These are phyloP conservation scores for Penicillium alfredii DNA, from an alignment of 495 filamentous ascomycete genomes.

Conservation along the genomic window DNA sequence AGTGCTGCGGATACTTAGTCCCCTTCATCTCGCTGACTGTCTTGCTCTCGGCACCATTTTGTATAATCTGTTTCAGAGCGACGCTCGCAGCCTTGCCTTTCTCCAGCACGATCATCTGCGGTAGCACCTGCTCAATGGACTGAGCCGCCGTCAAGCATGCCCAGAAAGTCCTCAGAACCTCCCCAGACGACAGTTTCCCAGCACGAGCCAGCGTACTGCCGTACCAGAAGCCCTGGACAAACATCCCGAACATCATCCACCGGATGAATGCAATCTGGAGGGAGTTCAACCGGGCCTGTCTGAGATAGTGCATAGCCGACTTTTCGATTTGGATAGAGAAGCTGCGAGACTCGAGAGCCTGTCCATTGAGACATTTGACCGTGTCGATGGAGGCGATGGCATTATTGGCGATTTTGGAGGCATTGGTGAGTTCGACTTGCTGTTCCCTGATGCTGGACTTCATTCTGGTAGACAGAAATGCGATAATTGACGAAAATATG, in stretches of 20 bases:
- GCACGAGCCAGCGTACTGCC: conserved; percentile 59
- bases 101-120: conserved; percentile 66
- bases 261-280: conserved; percentile 66
- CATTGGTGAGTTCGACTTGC: conserved; percentile 57
- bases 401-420: conserved; percentile 65
- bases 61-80: conserved; percentile 46
- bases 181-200: conserved; percentile 53
- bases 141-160: conserved; percentile 70
- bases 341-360: conserved; percentile 59
- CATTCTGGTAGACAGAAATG: conserved; percentile 52
- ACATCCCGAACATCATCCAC: conserved; percentile 70
- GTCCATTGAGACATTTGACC: conserved; percentile 82
- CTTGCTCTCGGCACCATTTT: conserved; percentile 16
- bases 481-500: conserved; percentile 54
- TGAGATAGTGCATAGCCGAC: conserved; percentile 59
- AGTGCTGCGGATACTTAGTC: conserved; percentile 30
- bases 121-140: conserved; percentile 63
- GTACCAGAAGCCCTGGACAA: conserved; percentile 91
- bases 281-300: conserved; percentile 61
- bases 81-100: conserved; percentile 75
- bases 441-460: conserved; percentile 64
- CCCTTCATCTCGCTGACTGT: conserved; percentile 15
- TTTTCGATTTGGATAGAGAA: conserved; percentile 53
- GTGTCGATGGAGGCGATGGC: conserved; percentile 72
- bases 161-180: conserved; percentile 82